A percentile compares a stretch with the other conserved stretches of the same genome.
phyloP scores from a whole-genome alignment of 2,329 filamentous ascomycete genomes.

The Microcera coccophila region DNA sequence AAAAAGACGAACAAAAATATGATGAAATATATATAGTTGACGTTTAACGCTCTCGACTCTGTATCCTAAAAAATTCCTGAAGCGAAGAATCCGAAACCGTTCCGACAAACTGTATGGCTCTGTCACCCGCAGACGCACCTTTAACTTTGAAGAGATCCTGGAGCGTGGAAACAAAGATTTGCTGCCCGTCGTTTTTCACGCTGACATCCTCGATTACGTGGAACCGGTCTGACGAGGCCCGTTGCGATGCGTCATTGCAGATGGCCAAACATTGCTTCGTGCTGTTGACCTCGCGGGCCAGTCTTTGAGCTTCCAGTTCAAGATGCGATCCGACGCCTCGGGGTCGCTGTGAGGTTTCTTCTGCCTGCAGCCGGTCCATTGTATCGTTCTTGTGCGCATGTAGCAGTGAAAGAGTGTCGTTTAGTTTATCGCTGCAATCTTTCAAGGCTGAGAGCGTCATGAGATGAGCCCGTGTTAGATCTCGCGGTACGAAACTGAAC shows the following conservation, averaged over 20 bases:
- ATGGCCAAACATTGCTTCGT: slow-evolving; percentile 6
- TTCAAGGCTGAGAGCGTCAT: slow-evolving; percentile 3
- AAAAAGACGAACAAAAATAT: not conserved
- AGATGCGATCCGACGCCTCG: not conserved
- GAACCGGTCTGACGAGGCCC: slow-evolving; percentile 10
- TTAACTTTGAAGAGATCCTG: slow-evolving; percentile 17
- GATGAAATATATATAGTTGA: not conserved
- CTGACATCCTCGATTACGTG: slow-evolving; percentile 19
- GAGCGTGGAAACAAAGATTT: slow-evolving; percentile 16
- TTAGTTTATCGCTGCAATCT: slow-evolving; percentile 4
- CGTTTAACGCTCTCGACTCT: not conserved
- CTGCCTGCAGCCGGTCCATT: not conserved
- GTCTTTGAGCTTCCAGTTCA: not conserved
- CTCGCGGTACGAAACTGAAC: not conserved
- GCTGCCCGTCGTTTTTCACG: slow-evolving; percentile 11
- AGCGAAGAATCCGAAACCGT: slow-evolving; percentile 4
- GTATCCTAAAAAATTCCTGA: not conserved
- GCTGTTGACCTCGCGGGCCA: slow-evolving; percentile 4
- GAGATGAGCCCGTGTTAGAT: slow-evolving; percentile 1
- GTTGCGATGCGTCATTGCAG: slow-evolving; percentile 5
- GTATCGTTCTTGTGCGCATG: not conserved
- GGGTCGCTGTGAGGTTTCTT: not conserved
- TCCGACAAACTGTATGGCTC: slow-evolving; percentile 9
- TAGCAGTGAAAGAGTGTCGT: not conserved
- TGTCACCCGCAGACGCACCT: slow-evolving; percentile 9